Evolutionary conservation across 352 stramenopile species (phyloP).

Genomic region (Pythium folliculosum): DNA sequence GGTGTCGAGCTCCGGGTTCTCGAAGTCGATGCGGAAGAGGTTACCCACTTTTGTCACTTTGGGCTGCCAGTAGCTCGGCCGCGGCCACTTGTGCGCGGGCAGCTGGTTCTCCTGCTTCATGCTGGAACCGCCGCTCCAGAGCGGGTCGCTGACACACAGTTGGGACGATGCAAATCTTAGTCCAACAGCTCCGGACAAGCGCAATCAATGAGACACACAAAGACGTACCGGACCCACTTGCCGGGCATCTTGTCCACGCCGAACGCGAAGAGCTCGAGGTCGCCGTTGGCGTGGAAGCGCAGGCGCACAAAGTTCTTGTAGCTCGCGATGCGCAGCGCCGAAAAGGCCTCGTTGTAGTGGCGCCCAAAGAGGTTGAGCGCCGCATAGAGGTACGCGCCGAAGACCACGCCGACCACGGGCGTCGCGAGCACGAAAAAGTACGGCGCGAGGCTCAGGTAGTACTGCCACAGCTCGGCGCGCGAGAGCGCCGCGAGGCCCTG

Average conservation of each 20-base stretch:
- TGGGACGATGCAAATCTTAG: conserved; percentile 1
- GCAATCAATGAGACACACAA: too few species aligned
- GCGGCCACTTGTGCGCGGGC: conserved; percentile 71
- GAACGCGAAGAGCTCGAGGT: conserved; percentile 82
- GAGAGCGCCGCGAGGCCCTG: conserved; percentile 53
- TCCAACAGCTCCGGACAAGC: not conserved
- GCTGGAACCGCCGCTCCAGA: conserved; percentile 70
- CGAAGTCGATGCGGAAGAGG: conserved; percentile 83
- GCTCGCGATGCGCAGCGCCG: conserved; percentile 81
- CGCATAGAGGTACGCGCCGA: conserved; percentile 85
- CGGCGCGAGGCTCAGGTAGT: conserved; percentile 84
- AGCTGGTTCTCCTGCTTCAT: conserved; percentile 55
- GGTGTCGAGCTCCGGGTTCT: conserved; percentile 72
- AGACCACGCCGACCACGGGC: conserved; percentile 76
- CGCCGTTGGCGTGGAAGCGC: conserved; percentile 70
- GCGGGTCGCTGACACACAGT: conserved; percentile 48
- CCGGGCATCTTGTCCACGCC: conserved; percentile 90
- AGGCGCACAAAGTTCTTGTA: conserved; percentile 91
- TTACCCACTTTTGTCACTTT: conserved; percentile 83
- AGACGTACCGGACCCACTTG: conserved; percentile 78
- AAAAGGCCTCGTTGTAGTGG: conserved; percentile 92
- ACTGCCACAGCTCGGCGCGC: conserved; percentile 77
- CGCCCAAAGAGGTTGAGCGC: conserved; percentile 82
- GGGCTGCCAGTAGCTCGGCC: conserved; percentile 83
- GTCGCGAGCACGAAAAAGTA: conserved; percentile 89